Base-by-base conservation (phyloP, 2,329 filamentous ascomycete species). In the Gaeumannomyces sp. region DNA sequence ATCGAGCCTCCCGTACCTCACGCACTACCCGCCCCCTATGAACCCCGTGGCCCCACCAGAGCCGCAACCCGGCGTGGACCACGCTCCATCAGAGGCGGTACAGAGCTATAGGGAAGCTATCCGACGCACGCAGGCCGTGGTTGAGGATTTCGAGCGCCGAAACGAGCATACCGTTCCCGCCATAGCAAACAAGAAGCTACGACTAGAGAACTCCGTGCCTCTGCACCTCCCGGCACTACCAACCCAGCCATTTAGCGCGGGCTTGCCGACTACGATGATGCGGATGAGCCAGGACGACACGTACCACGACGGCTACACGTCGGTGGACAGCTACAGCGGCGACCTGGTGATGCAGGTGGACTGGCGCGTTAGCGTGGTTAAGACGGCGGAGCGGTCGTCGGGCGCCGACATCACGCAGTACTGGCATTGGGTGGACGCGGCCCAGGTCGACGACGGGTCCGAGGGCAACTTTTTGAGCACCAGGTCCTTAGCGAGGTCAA, bases 361-460 rank as follows among this genome's bases (percentile, higher is more conserved):
- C 71, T 86, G 80, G 75, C 79, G 81, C 22, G 70, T 86, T 16
- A 74, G 79, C 60, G 81, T 84, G 67, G 78, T 86, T 68, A 84
- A 84, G 73, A 81, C 80, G 3, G 73, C 75, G 19, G 68, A 75
- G 14, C 76, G 80, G 62, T 80, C 82, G 1, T 83, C 79, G 28
- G 80, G 79, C 64, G 72, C 75, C 2, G 69, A 75, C 16, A 79
- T 83, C 6, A 84, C 81, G 16, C 83, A 86, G 70, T 85, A 85
- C 73, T 84, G 82, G 82, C 81, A 82, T 62, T 85, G 80, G 79
- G 69, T 80, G 4, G 74, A 74, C 11, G 71, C 66, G 19, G 45
- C 59, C 1, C 63, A 57, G 13, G 59, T 61, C 14, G 61, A 76
- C 35, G 70, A 71, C 8, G 74, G 70, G 25, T 69, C 76, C 19